Evolutionary conservation across 1,139 yeast species (phyloP).

Genomic region (Pneumocystis canis): DNA sequence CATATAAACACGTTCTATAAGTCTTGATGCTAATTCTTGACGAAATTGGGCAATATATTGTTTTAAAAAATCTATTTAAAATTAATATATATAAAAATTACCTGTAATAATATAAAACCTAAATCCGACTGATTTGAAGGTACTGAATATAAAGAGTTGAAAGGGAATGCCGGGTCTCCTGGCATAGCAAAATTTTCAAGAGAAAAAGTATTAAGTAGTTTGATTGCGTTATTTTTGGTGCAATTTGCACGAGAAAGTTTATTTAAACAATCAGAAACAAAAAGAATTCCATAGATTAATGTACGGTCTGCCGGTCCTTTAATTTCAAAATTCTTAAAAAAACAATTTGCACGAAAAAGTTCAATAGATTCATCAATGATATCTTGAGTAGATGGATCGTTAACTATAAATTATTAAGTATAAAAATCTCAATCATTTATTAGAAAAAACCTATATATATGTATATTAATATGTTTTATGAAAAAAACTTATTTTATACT

Average conservation of each 20-base stretch:
- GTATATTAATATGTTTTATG: not conserved
- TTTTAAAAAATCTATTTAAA: conserved; percentile 48
- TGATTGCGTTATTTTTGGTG: conserved; percentile 47
- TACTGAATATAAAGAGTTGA: conserved; percentile 67
- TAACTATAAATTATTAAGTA: not conserved
- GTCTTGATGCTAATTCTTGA: conserved; percentile 77
- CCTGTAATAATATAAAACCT: not conserved
- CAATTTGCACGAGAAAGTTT: conserved; percentile 31
- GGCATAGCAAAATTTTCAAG: conserved; percentile 83
- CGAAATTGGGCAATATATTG: conserved; percentile 80
- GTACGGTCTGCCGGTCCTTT: conserved; percentile 90
- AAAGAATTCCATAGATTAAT: conserved; percentile 89
- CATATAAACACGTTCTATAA: conserved; percentile 54
- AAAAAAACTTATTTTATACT: not conserved
- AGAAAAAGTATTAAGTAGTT: conserved; percentile 64
- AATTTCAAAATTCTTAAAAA: conserved; percentile 91
- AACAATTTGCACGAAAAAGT: conserved; percentile 86
- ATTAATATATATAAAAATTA: not conserved
- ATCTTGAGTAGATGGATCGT: conserved; percentile 55
- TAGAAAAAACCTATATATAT: not conserved
- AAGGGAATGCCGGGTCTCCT: conserved; percentile 88
- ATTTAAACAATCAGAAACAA: conserved; percentile 68
- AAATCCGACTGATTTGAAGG: conserved; percentile 61
- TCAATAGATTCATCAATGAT: conserved; percentile 83
- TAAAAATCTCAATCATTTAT: not conserved